Base-by-base conservation (phyloP, 805 yeast species). In the Saturnispora zaruensis region DNA sequence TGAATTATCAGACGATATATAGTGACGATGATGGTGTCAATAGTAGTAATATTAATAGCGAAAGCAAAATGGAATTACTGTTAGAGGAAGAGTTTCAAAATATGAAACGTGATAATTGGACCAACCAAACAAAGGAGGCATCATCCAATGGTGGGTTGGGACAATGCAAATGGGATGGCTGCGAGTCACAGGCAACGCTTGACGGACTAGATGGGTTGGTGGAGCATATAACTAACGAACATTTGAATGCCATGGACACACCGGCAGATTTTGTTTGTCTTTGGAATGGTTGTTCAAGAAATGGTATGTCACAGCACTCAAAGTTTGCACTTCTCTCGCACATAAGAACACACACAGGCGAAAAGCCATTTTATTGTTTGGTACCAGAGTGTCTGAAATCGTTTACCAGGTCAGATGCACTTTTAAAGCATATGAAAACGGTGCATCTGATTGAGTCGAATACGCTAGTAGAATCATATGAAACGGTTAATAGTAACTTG, bases 321-420 rank as follows among this genome's bases (percentile, higher is more conserved):
- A 59, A 81, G 45, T 76, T 76, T 62, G 82, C 84, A 1, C 68
- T 84, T 30, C 69, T 80, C 0, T 71, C 84, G 0, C 91, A 84
- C 59, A 68, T 82, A 55, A 63, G 87, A 49, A 71, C 78, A 1
- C 91, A 84, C 61, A 78, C 84, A 0, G 81, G 84, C 1, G 85
- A 82, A 57, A 74, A 74, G 57, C 87, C 87, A 33, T 81, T 75
- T 55, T 75, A 70, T 56, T 84, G 91, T 61, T 71, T 76, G 1
- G 67, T 82, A 13, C 86, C 86, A 2, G 86, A 81, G 55, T 84
- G 91, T 62, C 75, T 73, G 46, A 72, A 76, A 53, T 73, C 73
- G 42, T 82, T 81, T 58, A 73, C 79, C 0, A 63, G 84, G 48
- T 69, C 81, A 0, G 85, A 79, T 53, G 85, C 83, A 1, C 69